These are phyloP conservation scores for Solanum appendiculatum DNA, from an alignment of 257 asterid species.

Conservation along the genomic window DNA sequence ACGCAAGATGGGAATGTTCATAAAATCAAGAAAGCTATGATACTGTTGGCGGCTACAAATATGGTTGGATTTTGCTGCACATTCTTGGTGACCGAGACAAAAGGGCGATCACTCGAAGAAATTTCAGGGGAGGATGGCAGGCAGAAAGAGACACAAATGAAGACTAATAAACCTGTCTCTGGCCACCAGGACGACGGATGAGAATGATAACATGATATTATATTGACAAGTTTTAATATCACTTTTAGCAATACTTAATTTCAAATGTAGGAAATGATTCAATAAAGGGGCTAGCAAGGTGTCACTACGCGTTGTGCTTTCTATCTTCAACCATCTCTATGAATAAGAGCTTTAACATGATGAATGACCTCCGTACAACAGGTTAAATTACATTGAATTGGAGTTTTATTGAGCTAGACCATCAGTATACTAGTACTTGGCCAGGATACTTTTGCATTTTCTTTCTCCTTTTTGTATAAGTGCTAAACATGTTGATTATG, in stretches of 20 bases:
- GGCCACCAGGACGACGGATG: background rate
- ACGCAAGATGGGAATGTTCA: slow-evolving; percentile 15
- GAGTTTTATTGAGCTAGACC: background rate
- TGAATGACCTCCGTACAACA: background rate
- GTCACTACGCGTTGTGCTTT: background rate
- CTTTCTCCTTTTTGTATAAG: background rate
- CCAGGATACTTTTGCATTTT: background rate
- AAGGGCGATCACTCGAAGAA: slow-evolving; percentile 34
- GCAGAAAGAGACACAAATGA: background rate
- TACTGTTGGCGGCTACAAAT: slow-evolving; percentile 26
- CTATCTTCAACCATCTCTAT: background rate
- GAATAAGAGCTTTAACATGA: background rate
- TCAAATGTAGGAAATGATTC: background rate
- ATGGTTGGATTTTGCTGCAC: slow-evolving; percentile 35
- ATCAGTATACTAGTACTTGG: background rate
- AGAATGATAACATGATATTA: background rate
- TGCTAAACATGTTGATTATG: background rate
- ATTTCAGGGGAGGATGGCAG: slow-evolving; percentile 29
- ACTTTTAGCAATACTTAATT: background rate
- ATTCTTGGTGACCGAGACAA: slow-evolving; percentile 40
- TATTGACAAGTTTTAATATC: background rate
- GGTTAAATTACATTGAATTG: background rate
- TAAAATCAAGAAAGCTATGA: background rate
- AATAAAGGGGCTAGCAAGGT: background rate
- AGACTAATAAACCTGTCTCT: background rate